Percentiles rank a stretch among this genome's conserved stretches.
Conservation (phyloP, 495 filamentous ascomycete species). For the Neurospora sublineolata region DNA sequence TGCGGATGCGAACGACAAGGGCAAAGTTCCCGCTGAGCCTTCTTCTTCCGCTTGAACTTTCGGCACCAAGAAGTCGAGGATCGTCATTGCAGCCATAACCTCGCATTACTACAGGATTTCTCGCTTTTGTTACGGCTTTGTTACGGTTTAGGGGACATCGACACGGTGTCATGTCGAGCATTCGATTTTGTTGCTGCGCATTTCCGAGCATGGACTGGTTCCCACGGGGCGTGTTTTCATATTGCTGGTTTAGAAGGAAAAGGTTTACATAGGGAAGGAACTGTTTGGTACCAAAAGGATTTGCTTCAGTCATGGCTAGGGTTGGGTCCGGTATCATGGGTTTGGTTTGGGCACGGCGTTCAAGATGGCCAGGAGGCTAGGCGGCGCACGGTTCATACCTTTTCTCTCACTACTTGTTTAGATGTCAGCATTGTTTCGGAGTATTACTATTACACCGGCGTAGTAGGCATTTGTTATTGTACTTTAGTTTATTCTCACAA, state of each 20-base stretch:
- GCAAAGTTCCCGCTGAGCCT: background rate
- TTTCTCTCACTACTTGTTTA: background rate
- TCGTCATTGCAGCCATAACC: background rate
- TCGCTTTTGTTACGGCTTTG: background rate
- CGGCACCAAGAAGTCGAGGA: background rate
- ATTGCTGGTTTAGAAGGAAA: background rate
- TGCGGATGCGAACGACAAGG: background rate
- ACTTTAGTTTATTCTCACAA: background rate
- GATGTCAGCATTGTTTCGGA: background rate
- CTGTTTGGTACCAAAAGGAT: background rate
- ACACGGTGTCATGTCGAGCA: background rate
- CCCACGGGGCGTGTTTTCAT: background rate
- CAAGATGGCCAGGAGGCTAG: background rate
- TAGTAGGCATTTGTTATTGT: background rate
- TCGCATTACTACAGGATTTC: background rate
- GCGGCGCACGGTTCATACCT: background rate
- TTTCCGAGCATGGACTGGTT: background rate
- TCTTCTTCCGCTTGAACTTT: background rate
- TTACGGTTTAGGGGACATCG: background rate
- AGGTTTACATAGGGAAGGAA: background rate
- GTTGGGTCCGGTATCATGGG: background rate
- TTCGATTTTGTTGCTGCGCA: background rate
- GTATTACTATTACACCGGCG: background rate
- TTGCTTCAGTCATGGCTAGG: background rate
- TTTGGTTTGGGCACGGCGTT: background rate